Evolutionary conservation across 305 asterid genomes (phyloP).

Genomic region (Petunia hybrid): DNA sequence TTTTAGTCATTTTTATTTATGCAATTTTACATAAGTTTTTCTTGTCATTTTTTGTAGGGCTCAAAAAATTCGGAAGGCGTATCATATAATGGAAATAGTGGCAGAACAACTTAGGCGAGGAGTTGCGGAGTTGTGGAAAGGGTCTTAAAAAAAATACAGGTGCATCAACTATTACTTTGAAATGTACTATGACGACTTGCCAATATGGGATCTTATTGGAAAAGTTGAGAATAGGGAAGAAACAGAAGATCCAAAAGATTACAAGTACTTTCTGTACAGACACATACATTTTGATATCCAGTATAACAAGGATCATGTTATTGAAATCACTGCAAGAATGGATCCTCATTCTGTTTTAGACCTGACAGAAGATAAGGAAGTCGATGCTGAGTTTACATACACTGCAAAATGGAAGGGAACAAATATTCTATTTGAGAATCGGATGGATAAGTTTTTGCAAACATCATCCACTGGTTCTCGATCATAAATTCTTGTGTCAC

Average conservation of each 20-base stretch:
- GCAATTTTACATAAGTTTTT: no score
- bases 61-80: no score
- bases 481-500: conserved; percentile 30
- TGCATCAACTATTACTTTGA: conserved; percentile 39
- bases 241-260: conserved; percentile 38
- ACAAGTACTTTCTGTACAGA: conserved; percentile 39
- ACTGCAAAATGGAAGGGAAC: conserved; percentile 39
- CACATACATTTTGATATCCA: conserved; percentile 41
- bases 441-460: conserved; percentile 33
- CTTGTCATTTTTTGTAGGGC: no score
- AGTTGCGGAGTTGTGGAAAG: no score
- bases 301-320: conserved; percentile 43
- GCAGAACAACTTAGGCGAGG: no score
- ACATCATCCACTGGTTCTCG: conserved; percentile 29
- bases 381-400: conserved; percentile 37
- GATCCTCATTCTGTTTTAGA: conserved; percentile 27
- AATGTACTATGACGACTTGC: conserved; percentile 47
- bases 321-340: conserved; percentile 43
- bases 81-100: no score
- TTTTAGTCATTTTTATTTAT: no score
- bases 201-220: no score
- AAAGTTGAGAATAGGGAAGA: conserved; percentile 25
- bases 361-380: conserved; percentile 32
- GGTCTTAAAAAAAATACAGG: no score
- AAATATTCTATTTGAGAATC: conserved; percentile 29